phyloP scores from a whole-genome alignment of 2,329 filamentous ascomycete species.

The Alternaria sp. region DNA sequence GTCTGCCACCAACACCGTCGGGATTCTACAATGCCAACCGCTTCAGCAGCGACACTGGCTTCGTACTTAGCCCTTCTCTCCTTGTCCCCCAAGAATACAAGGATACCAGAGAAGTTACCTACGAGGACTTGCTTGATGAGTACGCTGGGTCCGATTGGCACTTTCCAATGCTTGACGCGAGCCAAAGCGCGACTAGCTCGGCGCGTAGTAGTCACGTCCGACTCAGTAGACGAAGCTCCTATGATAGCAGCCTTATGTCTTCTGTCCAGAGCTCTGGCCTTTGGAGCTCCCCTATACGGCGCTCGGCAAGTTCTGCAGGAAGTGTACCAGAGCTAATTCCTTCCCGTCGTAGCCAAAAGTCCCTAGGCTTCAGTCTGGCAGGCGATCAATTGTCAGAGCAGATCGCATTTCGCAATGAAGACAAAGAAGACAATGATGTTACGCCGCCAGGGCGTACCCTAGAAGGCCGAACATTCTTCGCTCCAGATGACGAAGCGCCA shows the following conservation, averaged over 20 bases:
- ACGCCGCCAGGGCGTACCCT: constrained; percentile 41
- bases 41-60: constrained; percentile 41
- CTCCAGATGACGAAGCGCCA: constrained; percentile 34
- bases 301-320: constrained; percentile 51
- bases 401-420: constrained; percentile 42
- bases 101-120: constrained; percentile 47
- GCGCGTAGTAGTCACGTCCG: constrained; percentile 61
- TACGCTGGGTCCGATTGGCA: constrained; percentile 59
- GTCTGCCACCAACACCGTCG: constrained; percentile 44
- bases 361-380: constrained; percentile 39
- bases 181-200: constrained; percentile 51
- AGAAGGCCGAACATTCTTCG: constrained; percentile 44
- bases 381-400: constrained; percentile 48
- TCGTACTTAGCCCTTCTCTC: constrained; percentile 52
- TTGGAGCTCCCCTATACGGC: constrained; percentile 47
- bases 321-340: constrained; percentile 52
- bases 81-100: constrained; percentile 49
- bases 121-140: constrained; percentile 51
- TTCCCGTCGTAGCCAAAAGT: constrained; percentile 43
- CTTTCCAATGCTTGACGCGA: constrained; percentile 56
- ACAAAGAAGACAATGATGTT: constrained; percentile 41
- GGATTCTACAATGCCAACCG: constrained; percentile 30
- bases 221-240: constrained; percentile 65
- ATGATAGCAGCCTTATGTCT: constrained; percentile 64
- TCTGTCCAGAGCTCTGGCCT: constrained; percentile 43